Percentiles rank a stretch among this genome's conserved stretches.
Evolutionary conservation across 768 basidiomycete genomes (phyloP).

Genomic region (Tricholoma bakamatsutake): DNA sequence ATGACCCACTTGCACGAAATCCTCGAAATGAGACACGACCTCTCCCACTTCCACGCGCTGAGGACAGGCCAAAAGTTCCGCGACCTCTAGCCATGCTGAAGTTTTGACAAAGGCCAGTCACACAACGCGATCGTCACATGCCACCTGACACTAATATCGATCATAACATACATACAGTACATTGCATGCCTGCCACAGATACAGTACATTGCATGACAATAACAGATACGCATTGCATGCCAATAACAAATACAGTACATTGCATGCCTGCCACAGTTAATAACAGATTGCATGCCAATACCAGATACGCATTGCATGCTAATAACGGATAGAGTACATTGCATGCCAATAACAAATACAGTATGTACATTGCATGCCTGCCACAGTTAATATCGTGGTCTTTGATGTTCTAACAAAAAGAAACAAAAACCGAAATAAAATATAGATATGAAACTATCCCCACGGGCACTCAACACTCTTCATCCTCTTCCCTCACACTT

Average conservation of each 20-base stretch:
- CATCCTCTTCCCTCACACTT: constrained; percentile 46
- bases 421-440: constrained; percentile 1
- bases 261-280: too few relatives aligned
- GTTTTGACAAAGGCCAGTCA: constrained; percentile 4
- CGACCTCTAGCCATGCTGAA: constrained; percentile 45
- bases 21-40: constrained; percentile 41
- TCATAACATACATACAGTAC: too few relatives aligned
- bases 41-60: constrained; percentile 41
- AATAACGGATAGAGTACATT: too few relatives aligned
- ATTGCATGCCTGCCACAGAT: too few relatives aligned
- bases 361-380: too few relatives aligned
- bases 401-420: neutral
- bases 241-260: too few relatives aligned
- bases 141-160: too few relatives aligned
- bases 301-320: too few relatives aligned
- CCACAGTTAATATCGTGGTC: neutral
- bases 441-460: neutral
- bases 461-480: constrained; percentile 30
- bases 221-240: too few relatives aligned
- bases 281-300: too few relatives aligned
- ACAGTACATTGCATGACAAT: too few relatives aligned
- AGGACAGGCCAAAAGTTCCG: constrained; percentile 52
- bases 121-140: neutral
- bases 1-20: constrained; percentile 36
- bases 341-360: too few relatives aligned